phyloP scores from a whole-genome alignment of 805 yeast genomes.

The Starmerella roubikii region DNA sequence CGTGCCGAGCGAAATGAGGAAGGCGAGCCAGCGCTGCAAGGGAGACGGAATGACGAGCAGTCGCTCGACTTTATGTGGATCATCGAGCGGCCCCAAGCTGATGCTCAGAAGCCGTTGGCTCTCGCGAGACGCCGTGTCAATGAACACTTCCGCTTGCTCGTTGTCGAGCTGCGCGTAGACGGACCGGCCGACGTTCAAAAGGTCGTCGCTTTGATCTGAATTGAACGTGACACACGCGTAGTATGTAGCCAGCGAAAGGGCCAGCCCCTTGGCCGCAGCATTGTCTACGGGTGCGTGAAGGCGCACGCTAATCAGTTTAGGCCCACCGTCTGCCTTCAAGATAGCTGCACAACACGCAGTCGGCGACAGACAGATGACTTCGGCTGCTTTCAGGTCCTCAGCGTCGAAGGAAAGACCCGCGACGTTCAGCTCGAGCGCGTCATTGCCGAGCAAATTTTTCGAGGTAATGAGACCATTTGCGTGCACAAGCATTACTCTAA shows the following conservation, averaged over 20 bases:
- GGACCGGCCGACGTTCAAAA: slow-evolving; percentile 41
- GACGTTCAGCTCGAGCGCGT: slow-evolving; percentile 8
- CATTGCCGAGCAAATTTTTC: slow-evolving; percentile 15
- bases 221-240: slow-evolving; percentile 62
- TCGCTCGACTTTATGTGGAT: slow-evolving; percentile 49
- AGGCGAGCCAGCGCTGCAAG: slow-evolving; percentile 53
- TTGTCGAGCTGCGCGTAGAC: slow-evolving; percentile 28
- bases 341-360: slow-evolving; percentile 17
- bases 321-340: neutral
- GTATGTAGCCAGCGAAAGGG: slow-evolving; percentile 49
- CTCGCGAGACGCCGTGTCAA: slow-evolving; percentile 41
- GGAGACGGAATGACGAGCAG: slow-evolving; percentile 58
- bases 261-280: neutral
- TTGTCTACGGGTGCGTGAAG: neutral
- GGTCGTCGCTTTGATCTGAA: slow-evolving; percentile 54
- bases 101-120: slow-evolving; percentile 65
- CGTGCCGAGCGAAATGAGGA: slow-evolving; percentile 55
- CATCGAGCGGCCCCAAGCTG: slow-evolving; percentile 54
- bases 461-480: slow-evolving; percentile 18
- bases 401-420: slow-evolving; percentile 10
- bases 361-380: slow-evolving; percentile 25
- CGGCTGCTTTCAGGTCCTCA: slow-evolving; percentile 6
- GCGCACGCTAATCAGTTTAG: neutral
- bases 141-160: slow-evolving; percentile 23
- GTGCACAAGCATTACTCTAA: slow-evolving; percentile 16